Percentiles rank a stretch among this genome's conserved stretches.
phyloP scores from a whole-genome alignment of 306 rosid genomes.

The Nissolia schottii region DNA sequence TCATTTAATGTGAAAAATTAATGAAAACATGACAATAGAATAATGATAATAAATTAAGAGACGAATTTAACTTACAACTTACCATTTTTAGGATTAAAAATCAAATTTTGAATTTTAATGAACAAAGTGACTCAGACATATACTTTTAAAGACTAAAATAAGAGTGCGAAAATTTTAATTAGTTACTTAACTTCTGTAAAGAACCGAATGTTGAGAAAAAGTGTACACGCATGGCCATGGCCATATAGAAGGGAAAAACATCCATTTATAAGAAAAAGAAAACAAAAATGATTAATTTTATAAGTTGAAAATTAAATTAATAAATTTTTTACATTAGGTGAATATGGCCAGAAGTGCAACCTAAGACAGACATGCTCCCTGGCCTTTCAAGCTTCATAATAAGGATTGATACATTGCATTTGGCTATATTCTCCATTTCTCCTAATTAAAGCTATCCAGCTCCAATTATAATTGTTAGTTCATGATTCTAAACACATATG shows the following conservation, averaged over 20 bases:
- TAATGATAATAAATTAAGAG: too few relatives aligned
- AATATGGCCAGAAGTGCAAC: conserved; percentile 34
- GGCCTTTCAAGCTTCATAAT: conserved; percentile 4
- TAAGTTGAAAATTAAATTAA: conserved; percentile 10
- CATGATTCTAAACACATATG: conserved; percentile 22
- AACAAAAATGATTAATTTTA: neutral
- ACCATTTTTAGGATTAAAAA: too few relatives aligned
- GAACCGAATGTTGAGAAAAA: neutral
- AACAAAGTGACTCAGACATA: too few relatives aligned
- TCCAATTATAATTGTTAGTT: conserved; percentile 36
- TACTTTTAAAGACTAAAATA: too few relatives aligned
- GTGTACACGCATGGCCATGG: neutral
- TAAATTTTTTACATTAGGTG: conserved; percentile 24
- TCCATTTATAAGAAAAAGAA: neutral
- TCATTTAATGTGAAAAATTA: too few relatives aligned
- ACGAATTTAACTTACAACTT: too few relatives aligned
- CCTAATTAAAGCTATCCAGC: neutral
- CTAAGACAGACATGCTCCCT: conserved; percentile 36
- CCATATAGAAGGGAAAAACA: neutral
- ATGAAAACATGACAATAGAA: too few relatives aligned
- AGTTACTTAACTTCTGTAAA: neutral
- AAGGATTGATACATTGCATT: conserved; percentile 37
- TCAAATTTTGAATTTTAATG: too few relatives aligned
- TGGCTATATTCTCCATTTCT: conserved; percentile 27
- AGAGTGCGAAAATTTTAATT: too few relatives aligned